These are phyloP conservation scores for Yarrowia deformans DNA, from an alignment of 805 yeast genomes.

Conservation along the genomic window DNA sequence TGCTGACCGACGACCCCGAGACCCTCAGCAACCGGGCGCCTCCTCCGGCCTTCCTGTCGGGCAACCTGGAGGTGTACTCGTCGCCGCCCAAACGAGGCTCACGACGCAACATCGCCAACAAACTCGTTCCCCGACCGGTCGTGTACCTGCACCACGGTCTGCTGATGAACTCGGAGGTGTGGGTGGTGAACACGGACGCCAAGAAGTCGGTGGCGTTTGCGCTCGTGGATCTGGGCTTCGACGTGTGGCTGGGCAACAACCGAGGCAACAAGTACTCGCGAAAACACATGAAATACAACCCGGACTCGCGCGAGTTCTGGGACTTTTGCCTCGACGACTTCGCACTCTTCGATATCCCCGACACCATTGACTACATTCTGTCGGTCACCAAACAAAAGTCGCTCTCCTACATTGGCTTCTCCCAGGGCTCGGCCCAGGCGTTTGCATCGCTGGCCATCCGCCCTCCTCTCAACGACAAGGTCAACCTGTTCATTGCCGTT, in stretches of 20 bases:
- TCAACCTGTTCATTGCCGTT: slow-evolving; percentile 73
- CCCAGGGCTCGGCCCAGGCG: slow-evolving; percentile 94
- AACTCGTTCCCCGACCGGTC: slow-evolving; percentile 51
- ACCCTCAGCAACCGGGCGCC: neutral
- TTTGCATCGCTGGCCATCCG: slow-evolving; percentile 77
- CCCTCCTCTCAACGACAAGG: slow-evolving; percentile 64
- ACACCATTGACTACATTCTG: slow-evolving; percentile 76
- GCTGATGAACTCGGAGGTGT: slow-evolving; percentile 84
- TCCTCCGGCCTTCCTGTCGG: slow-evolving; percentile 3
- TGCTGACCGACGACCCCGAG: slow-evolving; percentile 1
- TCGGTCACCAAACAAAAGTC: slow-evolving; percentile 55
- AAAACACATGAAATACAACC: slow-evolving; percentile 64
- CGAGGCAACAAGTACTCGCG: slow-evolving; percentile 92
- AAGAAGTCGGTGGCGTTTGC: slow-evolving; percentile 72
- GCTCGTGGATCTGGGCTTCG: slow-evolving; percentile 82
- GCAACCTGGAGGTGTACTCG: slow-evolving; percentile 20
- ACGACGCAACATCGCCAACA: slow-evolving; percentile 35
- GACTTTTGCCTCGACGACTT: slow-evolving; percentile 90
- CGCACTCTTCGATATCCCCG: slow-evolving; percentile 89
- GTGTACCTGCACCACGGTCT: slow-evolving; percentile 92
- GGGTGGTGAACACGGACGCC: slow-evolving; percentile 64
- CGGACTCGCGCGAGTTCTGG: slow-evolving; percentile 71
- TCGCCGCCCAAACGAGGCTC: slow-evolving; percentile 14
- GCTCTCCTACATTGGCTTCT: slow-evolving; percentile 82
- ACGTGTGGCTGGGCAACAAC: slow-evolving; percentile 94